Evolutionary conservation across 495 filamentous ascomycete species (phyloP), one percentile per base, ranked within the genome.

Genomic region (Tuber umbilicatum): DNA sequence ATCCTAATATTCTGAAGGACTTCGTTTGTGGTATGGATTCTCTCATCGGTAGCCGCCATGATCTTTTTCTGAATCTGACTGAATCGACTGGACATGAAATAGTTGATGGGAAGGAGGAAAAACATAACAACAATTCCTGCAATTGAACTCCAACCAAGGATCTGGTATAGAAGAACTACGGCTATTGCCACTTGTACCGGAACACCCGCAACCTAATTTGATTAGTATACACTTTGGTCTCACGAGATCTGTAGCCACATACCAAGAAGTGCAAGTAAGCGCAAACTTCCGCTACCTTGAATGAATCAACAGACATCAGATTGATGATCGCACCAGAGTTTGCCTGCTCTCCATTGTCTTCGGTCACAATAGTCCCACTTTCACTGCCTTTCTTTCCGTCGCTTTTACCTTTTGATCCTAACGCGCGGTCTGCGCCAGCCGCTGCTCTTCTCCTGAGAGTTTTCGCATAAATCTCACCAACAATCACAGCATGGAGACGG

Each of bases 391-490:
- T 84, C 84, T 82, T 85, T 80, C 84, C 73, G 39, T 78, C 70
- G 75, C 83, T 82, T 77, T 86, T 83, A 7, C 77, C 79, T 39
- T 86, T 84, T 42, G 86, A 84, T 16, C 91, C 92, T 27, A 94
- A 86, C 23, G 88, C 85, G 16, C 88, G 88, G 74, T 95, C 93
- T 16, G 87, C 85, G 41, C 90, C 90, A 14, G 94, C 89, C 67
- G 93, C 90, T 41, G 92, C 94, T 83, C 95, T 97, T 67, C 96
- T 90, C 76, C 94, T 88, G n/a, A 99, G 87, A 5, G 96, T 93
- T 84, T 99, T 99, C 50, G 94, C 92, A 82, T 98, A 99, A 55
- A 99, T 94, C 82, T 99, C 96, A 69, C 96, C 96, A 80, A 99
- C 92, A 64, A 99, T 93, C 79, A 99, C 93, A 38, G 96, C 94